Base-by-base conservation (phyloP, 2,329 filamentous ascomycete genomes). In the Aspergillus hiratsukae region DNA sequence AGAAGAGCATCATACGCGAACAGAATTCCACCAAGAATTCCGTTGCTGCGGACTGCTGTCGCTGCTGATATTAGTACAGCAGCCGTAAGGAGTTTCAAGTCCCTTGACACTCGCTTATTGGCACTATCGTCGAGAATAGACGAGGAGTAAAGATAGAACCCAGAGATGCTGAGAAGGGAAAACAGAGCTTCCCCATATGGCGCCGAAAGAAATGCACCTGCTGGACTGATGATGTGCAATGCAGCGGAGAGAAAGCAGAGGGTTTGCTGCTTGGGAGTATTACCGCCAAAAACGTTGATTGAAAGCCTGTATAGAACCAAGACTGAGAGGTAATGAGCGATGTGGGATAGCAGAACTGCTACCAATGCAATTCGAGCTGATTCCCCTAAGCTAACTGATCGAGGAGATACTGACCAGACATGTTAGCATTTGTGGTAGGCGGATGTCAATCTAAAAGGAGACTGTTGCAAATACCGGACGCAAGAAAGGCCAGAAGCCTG, bases 121-220 rank as follows among this genome's bases (percentile, higher is more conserved):
- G 66, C 55, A 41, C 63, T 57, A 63, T 71, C 61, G 60, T 75
- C 64, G 59, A 70, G 60, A 56, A 72, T 50, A 14, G 73, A 70
- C 48, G 80, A 78, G 1, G 83, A 82, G 69, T 93, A 94, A 49
- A 88, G 71, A 29, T 89, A 80, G 66, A 86, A 86, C 1, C 91
- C 94, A 0, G 80, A 64, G 65, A 97, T 90, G 43, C 88, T 89
- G 35, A 96, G 77, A 23, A 89, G 78, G 0, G 93, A 86, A 72
- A 91, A 97, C 0, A 87, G 72, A 60, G 88, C 85, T 76, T 99
- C 94, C 9, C 85, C 82, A 72, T 94, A 96, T 0, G 93, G 91
- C 0, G 92, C 88, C 0, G 88, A 92, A 19, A 99, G 82, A 69
- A 99, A 97, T 2, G 97, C 75, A 0, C 93, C 93, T 0, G 89